Conservation (phyloP, 2,329 filamentous ascomycete species). For the Aspergillus sp. region DNA sequence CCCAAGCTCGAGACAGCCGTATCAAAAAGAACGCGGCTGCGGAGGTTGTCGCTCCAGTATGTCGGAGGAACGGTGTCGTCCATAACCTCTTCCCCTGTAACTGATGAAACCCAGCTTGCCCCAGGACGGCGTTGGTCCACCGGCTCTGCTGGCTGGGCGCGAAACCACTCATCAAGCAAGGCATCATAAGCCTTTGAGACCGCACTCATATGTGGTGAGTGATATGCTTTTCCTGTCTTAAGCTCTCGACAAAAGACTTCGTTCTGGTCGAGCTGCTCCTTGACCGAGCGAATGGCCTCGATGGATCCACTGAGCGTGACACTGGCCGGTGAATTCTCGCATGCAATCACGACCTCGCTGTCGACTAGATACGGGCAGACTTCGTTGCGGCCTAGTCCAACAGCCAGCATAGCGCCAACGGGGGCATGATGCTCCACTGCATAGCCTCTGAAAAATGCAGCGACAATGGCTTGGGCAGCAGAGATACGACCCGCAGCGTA, state of each 20-base stretch:
- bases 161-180: not conserved
- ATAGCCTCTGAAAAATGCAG: conserved; percentile 15
- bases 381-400: not conserved
- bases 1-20: not conserved
- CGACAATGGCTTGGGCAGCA: conserved; percentile 12
- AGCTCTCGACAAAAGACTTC: conserved; percentile 6
- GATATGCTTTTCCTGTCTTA: conserved; percentile 35
- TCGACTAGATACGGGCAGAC: too few relatives aligned
- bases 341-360: too few relatives aligned
- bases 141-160: not conserved
- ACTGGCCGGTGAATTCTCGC: not conserved
- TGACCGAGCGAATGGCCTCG: conserved; percentile 2
- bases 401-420: conserved; percentile 12
- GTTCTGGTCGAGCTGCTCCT: conserved; percentile 1
- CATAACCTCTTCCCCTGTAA: conserved; percentile 22
- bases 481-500: conserved; percentile 21
- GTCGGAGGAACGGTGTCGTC: not conserved
- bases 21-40: not conserved
- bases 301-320: conserved; percentile 5
- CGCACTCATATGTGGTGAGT: conserved; percentile 33
- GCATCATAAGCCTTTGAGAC: conserved; percentile 16
- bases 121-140: conserved; percentile 1
- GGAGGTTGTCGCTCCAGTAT: conserved; percentile 32
- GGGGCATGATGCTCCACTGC: conserved; percentile 12
- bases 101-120: conserved; percentile 3